Conservation (phyloP, 345 rosid genomes). For the Populus deltoides region DNA sequence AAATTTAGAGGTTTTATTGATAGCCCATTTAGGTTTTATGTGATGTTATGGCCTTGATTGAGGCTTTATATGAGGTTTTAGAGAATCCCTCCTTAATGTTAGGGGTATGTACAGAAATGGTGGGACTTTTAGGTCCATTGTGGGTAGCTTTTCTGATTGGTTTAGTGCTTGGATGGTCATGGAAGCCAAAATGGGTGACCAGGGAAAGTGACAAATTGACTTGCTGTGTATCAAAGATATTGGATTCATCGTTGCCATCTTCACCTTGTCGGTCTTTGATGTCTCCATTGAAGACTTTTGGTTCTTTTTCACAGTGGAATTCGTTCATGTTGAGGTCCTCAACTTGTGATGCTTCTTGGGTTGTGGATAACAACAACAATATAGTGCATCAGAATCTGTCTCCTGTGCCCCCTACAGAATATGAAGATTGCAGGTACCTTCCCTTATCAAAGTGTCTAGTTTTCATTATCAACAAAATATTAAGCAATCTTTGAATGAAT, state of each 20-base stretch:
- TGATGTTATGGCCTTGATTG: slow-evolving; percentile 31
- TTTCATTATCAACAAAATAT: background rate
- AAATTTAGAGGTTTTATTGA: background rate
- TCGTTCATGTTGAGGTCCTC: slow-evolving; percentile 28
- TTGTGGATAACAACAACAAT: slow-evolving; percentile 10
- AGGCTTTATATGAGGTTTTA: slow-evolving; percentile 1
- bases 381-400: slow-evolving; percentile 9
- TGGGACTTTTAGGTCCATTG: slow-evolving; percentile 30
- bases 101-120: slow-evolving; percentile 23
- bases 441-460: background rate
- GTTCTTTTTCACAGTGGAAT: slow-evolving; percentile 41
- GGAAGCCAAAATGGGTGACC: slow-evolving; percentile 62
- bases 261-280: background rate
- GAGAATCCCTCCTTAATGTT: slow-evolving; percentile 14
- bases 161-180: slow-evolving; percentile 54
- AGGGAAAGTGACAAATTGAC: slow-evolving; percentile 14
- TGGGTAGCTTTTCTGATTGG: slow-evolving; percentile 64
- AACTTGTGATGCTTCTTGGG: slow-evolving; percentile 30
- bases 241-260: slow-evolving; percentile 37
- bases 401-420: slow-evolving; percentile 23
- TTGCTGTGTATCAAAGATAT: slow-evolving; percentile 32
- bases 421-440: slow-evolving; percentile 37
- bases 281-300: slow-evolving; percentile 37
- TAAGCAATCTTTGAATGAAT: background rate
- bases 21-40: background rate